Conservation (phyloP, 257 asterid species). For the Capsicum pubescens region DNA sequence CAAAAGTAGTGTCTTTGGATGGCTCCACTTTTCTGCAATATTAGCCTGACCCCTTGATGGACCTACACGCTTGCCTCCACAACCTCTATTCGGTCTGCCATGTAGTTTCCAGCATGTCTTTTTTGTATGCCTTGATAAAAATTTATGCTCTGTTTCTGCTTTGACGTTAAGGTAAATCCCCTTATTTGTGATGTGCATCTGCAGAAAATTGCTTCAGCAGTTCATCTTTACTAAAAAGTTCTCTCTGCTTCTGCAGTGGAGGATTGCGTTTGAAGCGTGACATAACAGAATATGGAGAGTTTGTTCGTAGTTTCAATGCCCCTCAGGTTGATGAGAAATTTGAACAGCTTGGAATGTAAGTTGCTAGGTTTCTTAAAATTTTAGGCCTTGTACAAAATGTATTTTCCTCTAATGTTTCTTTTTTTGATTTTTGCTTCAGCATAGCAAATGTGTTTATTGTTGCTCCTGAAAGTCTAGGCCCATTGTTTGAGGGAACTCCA, state of each 20-base stretch:
- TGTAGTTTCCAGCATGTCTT: background rate
- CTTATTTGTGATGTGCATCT: background rate
- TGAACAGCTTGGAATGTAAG: conserved; percentile 96
- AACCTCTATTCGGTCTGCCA: background rate
- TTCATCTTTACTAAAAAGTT: background rate
- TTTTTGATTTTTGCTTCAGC: conserved; percentile 50
- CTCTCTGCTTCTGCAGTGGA: conserved; percentile 71
- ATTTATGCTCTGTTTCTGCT: background rate
- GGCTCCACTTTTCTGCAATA: background rate
- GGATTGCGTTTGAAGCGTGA: conserved; percentile 98
- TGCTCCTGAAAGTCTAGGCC: conserved; percentile 94
- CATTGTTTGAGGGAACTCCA: conserved; percentile 95
- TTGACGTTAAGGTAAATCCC: background rate
- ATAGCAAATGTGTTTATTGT: conserved; percentile 63
- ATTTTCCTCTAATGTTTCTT: conserved; percentile 27
- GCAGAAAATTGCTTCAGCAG: background rate
- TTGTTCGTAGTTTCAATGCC: conserved; percentile 91
- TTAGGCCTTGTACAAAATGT: conserved; percentile 16
- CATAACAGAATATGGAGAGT: conserved; percentile 96
- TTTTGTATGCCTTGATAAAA: background rate
- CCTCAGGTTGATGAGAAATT: conserved; percentile 97
- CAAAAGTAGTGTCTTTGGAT: background rate
- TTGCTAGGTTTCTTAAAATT: conserved; percentile 13
- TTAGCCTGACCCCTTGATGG: background rate
- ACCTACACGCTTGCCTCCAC: background rate